Base-by-base conservation (phyloP, 2,329 filamentous ascomycete species). In the Aspergillus udagawae region DNA sequence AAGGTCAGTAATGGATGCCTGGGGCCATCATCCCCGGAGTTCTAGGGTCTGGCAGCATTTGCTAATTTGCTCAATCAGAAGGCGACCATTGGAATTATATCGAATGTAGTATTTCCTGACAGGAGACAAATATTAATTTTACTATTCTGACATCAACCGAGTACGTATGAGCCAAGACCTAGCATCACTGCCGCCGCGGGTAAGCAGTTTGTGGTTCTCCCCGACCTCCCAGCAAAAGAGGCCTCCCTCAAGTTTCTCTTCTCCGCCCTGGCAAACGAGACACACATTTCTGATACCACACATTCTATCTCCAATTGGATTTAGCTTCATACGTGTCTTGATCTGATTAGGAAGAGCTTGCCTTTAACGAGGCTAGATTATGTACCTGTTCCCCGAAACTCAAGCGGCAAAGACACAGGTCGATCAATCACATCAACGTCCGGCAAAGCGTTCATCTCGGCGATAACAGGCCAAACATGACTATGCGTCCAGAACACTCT, bases 361-460 rank as follows among this genome's bases (percentile, higher is more conserved):
- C 3, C 42, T 14, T 20, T 45, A 38, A 38, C 32, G 3, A 38
- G 32, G n/a, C 32, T 38, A 23, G n/a, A 38, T 23, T 52, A 9
- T 53, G 6, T 27, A 20, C 49, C 21, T 7, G 32, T 45, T 48
- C 29, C 49, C 23, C 45, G 23, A 32, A 49, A 20, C 29, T 47
- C 29, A 54, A 60, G 52, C 50, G 55, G 52, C 54, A 56, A 52
- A 32, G 51, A 38, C 41, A 17, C 14, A 7, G 32, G 32, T 38
- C 32, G 21, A 28, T 35, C 14, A 42, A 52, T 58, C 51, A 59
- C 57, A 55, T 58, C 56, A 54, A 58, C 62, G 54, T 57, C 64
- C 67, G 65, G 69, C 66, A 69, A 69, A 70, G 65, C 52, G 56
- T 70, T 70, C 66, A 67, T 60, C 61, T 65, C 61, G 51, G 49